These are phyloP conservation scores for Cryptosporidium tyzzeri DNA, from an alignment of 169 alveolate genomes.

Conservation along the genomic window DNA sequence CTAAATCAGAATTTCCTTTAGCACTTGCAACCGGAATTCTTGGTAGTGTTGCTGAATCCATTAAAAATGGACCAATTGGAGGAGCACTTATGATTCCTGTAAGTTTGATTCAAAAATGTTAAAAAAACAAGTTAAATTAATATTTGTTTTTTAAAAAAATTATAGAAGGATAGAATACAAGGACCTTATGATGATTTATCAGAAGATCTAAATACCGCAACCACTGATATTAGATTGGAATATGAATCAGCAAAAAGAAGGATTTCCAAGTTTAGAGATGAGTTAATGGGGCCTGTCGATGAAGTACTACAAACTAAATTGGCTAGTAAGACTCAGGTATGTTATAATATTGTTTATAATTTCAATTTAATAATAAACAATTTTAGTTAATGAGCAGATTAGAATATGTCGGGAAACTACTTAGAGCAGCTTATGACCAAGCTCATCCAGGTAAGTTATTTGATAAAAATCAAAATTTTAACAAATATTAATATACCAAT, in stretches of 20 bases:
- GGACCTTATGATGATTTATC: conserved; percentile 75
- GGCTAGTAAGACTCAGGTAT: conserved; percentile 68
- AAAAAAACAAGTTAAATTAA: background rate
- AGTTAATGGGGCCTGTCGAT: conserved; percentile 71
- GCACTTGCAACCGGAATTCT: conserved; percentile 6
- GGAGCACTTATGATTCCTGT: conserved; percentile 66
- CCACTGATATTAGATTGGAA: conserved; percentile 62
- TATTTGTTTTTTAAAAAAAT: background rate
- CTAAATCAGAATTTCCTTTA: background rate
- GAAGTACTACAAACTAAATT: conserved; percentile 38
- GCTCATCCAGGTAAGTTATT: conserved; percentile 76
- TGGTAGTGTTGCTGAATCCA: conserved; percentile 29
- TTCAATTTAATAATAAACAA: background rate
- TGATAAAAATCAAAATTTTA: background rate
- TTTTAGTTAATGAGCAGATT: conserved; percentile 66
- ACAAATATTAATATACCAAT: background rate
- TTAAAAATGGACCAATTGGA: conserved; percentile 70
- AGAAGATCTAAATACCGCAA: conserved; percentile 62
- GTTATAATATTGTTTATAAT: background rate
- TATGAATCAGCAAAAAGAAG: conserved; percentile 74
- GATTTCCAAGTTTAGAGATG: conserved; percentile 68
- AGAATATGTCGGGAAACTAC: conserved; percentile 64
- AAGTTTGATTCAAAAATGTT: background rate
- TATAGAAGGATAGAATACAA: conserved; percentile 62
- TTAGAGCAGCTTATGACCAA: conserved; percentile 75